Conservation (phyloP, 2,329 filamentous ascomycete species). For the Paracoccidioides brasiliensis region DNA sequence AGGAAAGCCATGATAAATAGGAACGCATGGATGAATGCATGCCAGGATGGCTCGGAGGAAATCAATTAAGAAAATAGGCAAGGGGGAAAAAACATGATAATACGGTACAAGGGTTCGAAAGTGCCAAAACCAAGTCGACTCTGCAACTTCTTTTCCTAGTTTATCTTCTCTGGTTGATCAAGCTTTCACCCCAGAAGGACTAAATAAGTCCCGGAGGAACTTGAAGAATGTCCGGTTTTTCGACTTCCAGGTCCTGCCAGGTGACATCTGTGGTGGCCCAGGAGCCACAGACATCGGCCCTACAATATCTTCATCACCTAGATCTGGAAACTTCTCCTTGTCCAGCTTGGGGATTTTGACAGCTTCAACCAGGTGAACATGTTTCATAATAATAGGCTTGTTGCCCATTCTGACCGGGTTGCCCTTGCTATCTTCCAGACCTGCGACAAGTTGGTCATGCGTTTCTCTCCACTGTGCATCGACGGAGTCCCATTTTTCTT, state of each 20-base stretch:
- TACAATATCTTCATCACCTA: slow-evolving; percentile 85
- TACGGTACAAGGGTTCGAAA: not conserved
- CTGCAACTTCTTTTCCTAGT: not conserved
- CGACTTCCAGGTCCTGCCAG: slow-evolving; percentile 22
- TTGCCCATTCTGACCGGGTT: slow-evolving; percentile 25
- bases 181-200: not conserved
- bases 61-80: too few species aligned
- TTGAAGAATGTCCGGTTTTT: slow-evolving; percentile 33
- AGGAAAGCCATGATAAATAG: not conserved
- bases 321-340: slow-evolving; percentile 71
- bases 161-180: not conserved
- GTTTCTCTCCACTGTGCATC: slow-evolving; percentile 60
- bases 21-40: not conserved
- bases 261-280: slow-evolving; percentile 18
- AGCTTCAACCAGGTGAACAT: slow-evolving; percentile 38
- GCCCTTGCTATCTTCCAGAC: slow-evolving; percentile 27
- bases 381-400: slow-evolving; percentile 15
- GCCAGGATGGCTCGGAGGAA: too few species aligned
- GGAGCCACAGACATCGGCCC: slow-evolving; percentile 63
- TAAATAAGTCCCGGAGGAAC: slow-evolving; percentile 32
- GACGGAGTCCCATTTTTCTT: slow-evolving; percentile 76
- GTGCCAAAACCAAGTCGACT: too few species aligned
- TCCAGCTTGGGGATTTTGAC: slow-evolving; percentile 31
- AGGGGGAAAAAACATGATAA: not conserved
- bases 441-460: slow-evolving; percentile 51